These are phyloP conservation scores for Chaetomidium leptoderma DNA, from an alignment of 495 filamentous ascomycete species.

Conservation along the genomic window DNA sequence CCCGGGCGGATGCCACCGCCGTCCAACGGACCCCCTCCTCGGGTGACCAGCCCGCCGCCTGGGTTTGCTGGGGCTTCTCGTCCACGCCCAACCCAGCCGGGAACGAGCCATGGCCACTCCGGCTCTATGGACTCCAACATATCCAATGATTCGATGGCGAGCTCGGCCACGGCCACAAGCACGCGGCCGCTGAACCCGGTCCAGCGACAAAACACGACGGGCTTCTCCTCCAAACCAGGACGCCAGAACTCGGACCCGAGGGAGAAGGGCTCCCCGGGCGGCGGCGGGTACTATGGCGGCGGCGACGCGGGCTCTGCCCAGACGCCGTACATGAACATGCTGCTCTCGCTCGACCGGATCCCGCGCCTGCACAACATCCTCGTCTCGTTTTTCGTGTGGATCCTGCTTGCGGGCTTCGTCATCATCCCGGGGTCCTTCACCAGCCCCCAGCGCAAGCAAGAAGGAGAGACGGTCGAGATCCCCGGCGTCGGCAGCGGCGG, in stretches of 20 bases:
- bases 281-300: neutral
- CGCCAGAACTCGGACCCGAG: neutral
- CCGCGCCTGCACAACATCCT: constrained; percentile 37
- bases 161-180: constrained; percentile 7
- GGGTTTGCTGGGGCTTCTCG: neutral
- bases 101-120: constrained; percentile 9
- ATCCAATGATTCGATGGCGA: constrained; percentile 7
- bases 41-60: neutral
- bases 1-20: neutral
- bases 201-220: constrained; percentile 2
- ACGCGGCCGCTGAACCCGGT: constrained; percentile 3
- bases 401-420: constrained; percentile 41
- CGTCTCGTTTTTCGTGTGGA: constrained; percentile 31
- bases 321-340: constrained; percentile 39
- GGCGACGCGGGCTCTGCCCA: constrained; percentile 15
- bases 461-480: neutral
- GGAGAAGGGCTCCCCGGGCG: neutral
- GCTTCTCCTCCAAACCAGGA: constrained; percentile 1
- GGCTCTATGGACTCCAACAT: constrained; percentile 10
- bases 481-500: constrained; percentile 5
- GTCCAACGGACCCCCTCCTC: neutral
- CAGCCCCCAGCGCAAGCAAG: constrained; percentile 8
- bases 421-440: constrained; percentile 42
- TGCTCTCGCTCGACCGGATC: constrained; percentile 37
- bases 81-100: neutral